Percentiles rank a stretch among this genome's conserved stretches.
phyloP scores from a whole-genome alignment of 352 stramenopile species.

The Phytopythium helicoides region DNA sequence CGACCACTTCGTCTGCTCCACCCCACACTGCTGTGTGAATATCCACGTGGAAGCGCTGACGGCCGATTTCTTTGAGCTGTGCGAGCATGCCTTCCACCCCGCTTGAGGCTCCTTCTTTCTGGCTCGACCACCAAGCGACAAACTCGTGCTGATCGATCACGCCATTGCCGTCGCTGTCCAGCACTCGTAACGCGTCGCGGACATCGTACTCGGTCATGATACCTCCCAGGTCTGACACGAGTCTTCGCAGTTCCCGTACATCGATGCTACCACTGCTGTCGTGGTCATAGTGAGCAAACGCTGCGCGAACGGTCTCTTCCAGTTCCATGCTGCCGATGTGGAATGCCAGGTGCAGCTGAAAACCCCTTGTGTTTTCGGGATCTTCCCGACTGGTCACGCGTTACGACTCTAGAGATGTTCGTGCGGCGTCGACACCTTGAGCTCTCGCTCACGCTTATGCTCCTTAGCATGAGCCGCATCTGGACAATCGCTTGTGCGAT shows the following conservation, averaged over 20 bases:
- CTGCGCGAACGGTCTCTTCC: conserved; percentile 45
- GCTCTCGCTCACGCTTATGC: background rate
- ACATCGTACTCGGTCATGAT: conserved; percentile 48
- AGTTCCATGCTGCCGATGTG: conserved; percentile 21
- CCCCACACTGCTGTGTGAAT: conserved; percentile 63
- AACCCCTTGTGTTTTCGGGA: background rate
- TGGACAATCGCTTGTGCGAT: background rate
- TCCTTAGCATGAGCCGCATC: background rate
- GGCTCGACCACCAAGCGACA: conserved; percentile 45
- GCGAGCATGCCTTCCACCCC: conserved; percentile 44
- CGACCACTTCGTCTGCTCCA: conserved; percentile 38
- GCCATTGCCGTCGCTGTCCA: conserved; percentile 54
- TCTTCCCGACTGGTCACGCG: background rate
- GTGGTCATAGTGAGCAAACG: conserved; percentile 59
- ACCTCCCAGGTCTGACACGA: conserved; percentile 59
- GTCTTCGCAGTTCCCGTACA: conserved; percentile 32
- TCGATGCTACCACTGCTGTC: conserved; percentile 60
- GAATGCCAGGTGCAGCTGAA: background rate
- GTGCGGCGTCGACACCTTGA: background rate
- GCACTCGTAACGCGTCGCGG: conserved; percentile 23
- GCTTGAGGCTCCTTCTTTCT: conserved; percentile 42
- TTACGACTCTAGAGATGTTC: background rate
- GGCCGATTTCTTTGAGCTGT: conserved; percentile 47
- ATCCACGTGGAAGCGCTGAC: conserved; percentile 62
- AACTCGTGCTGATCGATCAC: conserved; percentile 64